A percentile compares a stretch with the other conserved stretches of the same genome.
These are phyloP conservation scores for Lachancea fermentati DNA, from an alignment of 805 yeast genomes.

Conservation along the genomic window DNA sequence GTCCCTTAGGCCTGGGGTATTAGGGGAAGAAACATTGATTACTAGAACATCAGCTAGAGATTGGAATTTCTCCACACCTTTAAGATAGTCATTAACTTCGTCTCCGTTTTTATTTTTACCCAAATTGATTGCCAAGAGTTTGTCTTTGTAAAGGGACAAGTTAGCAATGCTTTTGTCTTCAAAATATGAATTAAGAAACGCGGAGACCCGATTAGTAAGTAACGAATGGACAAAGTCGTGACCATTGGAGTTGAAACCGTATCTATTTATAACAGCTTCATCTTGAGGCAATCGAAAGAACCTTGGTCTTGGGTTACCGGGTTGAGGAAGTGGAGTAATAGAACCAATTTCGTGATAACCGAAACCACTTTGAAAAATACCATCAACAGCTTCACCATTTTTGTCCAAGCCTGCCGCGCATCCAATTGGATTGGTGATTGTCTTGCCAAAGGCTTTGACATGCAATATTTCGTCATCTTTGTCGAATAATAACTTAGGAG, in stretches of 20 bases:
- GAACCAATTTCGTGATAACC: slow-evolving; percentile 91
- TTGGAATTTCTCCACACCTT: slow-evolving; percentile 79
- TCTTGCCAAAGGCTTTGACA: slow-evolving; percentile 60
- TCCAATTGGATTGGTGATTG: slow-evolving; percentile 73
- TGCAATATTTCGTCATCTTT: slow-evolving; percentile 46
- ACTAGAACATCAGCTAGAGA: slow-evolving; percentile 84
- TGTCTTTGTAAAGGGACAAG: slow-evolving; percentile 54
- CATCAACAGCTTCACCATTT: slow-evolving; percentile 85
- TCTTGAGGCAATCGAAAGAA: slow-evolving; percentile 82
- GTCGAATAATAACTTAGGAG: slow-evolving; percentile 56
- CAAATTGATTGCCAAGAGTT: slow-evolving; percentile 72
- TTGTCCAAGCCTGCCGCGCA: slow-evolving; percentile 96
- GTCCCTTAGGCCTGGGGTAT: slow-evolving; percentile 90
- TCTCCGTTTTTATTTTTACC: slow-evolving; percentile 94
- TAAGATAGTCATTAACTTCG: slow-evolving; percentile 77
- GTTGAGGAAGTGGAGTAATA: slow-evolving; percentile 87
- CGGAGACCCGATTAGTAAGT: slow-evolving; percentile 58
- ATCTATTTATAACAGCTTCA: slow-evolving; percentile 87
- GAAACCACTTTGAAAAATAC: slow-evolving; percentile 72
- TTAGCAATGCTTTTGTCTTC: slow-evolving; percentile 24
- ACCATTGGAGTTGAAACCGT: slow-evolving; percentile 91
- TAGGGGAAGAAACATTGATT: slow-evolving; percentile 90
- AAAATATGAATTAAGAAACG: slow-evolving; percentile 28
- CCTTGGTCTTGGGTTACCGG: slow-evolving; percentile 91
- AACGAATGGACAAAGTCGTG: slow-evolving; percentile 67